A percentile compares a stretch with the other conserved stretches of the same genome.
Evolutionary conservation across 1,139 yeast species (phyloP).

Genomic region (Debaryomyces udenii): DNA sequence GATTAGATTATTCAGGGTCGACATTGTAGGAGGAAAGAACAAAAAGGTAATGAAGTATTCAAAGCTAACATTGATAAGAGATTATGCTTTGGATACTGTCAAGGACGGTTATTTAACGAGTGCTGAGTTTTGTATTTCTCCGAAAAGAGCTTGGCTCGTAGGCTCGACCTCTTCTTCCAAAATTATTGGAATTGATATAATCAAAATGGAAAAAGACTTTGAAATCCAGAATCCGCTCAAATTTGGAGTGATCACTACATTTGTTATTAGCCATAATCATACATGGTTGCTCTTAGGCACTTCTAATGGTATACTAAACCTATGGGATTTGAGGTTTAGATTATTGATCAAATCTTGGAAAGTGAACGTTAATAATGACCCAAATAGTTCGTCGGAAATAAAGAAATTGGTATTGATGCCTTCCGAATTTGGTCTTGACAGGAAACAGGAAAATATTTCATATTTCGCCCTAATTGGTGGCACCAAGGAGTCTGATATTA

Average conservation of each 20-base stretch:
- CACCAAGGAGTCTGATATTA: conserved; percentile 57
- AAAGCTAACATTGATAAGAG: conserved; percentile 48
- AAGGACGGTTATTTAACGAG: conserved; percentile 46
- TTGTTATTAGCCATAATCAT: conserved; percentile 55
- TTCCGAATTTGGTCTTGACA: conserved; percentile 21
- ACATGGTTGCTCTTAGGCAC: conserved; percentile 79
- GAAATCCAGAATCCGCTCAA: conserved; percentile 56
- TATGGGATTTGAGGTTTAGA: conserved; percentile 83
- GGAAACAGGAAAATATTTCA: conserved; percentile 5
- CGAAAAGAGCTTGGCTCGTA: conserved; percentile 34
- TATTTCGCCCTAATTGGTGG: conserved; percentile 40
- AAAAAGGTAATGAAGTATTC: conserved; percentile 36
- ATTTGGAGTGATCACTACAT: conserved; percentile 67
- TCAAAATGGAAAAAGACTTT: conserved; percentile 52
- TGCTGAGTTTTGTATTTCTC: conserved; percentile 37
- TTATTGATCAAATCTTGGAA: conserved; percentile 64
- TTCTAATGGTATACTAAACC: conserved; percentile 64
- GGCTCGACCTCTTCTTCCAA: conserved; percentile 58
- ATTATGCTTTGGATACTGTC: conserved; percentile 30
- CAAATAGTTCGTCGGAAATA: conserved; percentile 37
- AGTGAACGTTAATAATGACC: conserved; percentile 36
- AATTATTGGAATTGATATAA: conserved; percentile 60
- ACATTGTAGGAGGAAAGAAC: conserved; percentile 42
- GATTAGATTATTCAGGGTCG: conserved; percentile 60
- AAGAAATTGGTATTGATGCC: conserved; percentile 49